Evolutionary conservation across 805 yeast species (phyloP), one percentile per base, ranked within the genome.

Genomic region (Starmerella asiatica): DNA sequence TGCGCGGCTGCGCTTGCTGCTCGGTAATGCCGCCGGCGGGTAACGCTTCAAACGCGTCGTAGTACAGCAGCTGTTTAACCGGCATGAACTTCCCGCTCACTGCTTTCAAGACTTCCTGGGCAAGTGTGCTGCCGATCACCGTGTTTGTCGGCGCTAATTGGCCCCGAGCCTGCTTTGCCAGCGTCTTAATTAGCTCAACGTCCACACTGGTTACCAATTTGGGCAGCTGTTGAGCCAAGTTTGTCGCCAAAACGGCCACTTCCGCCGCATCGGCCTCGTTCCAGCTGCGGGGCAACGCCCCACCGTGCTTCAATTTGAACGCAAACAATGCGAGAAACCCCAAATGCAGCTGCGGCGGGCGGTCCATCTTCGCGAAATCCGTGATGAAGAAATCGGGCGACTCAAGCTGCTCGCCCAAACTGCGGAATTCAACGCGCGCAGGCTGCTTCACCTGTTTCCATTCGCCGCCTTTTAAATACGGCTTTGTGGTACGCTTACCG

Each of bases 1-100:
- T 75, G 37, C 71, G 60, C 27, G 97, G 88, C 42, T 73, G 70
- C 29, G 88, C 79, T 35, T 79, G 73, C 40, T 75, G 80, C 46
- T 68, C 82, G 23, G 68, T 70, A 41, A 75, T 71, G 51, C 55
- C 78, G 17, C 39, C 39, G 7, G 61, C 59, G 5, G 71, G 69
- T 0, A 61, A 49, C 21, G 98, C 95, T 62, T 91, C 98, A 50
- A 91, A 65, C 1, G 97, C 85, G 55, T 91, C 98, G 59, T 82
- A 91, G 61, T 88, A 88, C 59, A 91, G 63, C 69, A 77, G 82
- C 64, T 91, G 98, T 59, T 80, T 79, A 39, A 88, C 66, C 7
- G 98, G 98, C n/a, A 77, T 74, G 55, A 86, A 91, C 63, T 91
- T 91, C 37, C 96, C 94, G 9, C 96, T 82, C 52, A 86, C 80